Percentiles rank a stretch among this genome's conserved stretches.
Conservation (phyloP, 2,329 filamentous ascomycete species). For the Leptodontidium sp. region DNA sequence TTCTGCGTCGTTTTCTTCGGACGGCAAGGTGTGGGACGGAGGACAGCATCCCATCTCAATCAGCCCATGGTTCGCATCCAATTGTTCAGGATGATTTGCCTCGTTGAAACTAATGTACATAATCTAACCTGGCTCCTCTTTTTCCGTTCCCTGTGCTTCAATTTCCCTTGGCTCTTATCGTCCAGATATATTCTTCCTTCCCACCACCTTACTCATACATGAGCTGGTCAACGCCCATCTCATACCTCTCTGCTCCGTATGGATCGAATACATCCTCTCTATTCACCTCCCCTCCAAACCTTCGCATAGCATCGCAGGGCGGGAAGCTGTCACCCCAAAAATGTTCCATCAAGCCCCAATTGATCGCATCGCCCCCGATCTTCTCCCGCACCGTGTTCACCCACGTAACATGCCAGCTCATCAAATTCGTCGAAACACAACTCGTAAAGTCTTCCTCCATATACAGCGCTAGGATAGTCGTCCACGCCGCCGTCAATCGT, state of each 20-base stretch:
- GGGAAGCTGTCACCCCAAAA: not conserved
- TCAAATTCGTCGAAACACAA: not conserved
- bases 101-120: too few relatives aligned
- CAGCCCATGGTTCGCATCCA: too few relatives aligned
- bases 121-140: too few relatives aligned
- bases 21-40: too few relatives aligned
- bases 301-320: not conserved
- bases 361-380: not conserved
- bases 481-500: not conserved
- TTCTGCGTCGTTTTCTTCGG: too few relatives aligned
- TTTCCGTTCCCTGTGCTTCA: too few relatives aligned
- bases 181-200: not conserved
- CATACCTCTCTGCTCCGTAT: not conserved
- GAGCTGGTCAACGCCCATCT: not conserved
- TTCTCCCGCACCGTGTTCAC: not conserved
- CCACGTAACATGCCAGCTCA: not conserved
- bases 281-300: not conserved
- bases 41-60: too few relatives aligned
- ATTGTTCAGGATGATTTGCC: too few relatives aligned
- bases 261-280: not conserved
- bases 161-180: not conserved
- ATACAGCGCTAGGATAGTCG: not conserved
- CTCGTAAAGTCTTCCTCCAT: not conserved
- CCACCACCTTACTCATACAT: not conserved
- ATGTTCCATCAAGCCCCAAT: conserved; percentile 7